Evolutionary conservation across 108 stramenopile genomes (phyloP).

Genomic region (Nitzschia palea): DNA sequence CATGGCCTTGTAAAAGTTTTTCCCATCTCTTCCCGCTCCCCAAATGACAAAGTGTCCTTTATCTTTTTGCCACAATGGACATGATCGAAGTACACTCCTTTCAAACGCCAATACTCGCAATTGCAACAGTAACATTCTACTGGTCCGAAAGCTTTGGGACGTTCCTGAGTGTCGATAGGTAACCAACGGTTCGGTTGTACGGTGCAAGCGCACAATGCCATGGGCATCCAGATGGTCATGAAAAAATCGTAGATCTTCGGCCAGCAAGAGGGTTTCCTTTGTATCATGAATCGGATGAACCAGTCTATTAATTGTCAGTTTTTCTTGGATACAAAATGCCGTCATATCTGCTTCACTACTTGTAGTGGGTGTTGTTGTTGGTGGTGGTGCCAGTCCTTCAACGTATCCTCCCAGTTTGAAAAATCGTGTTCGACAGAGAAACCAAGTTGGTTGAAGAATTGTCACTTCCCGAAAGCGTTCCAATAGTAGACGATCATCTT

Average conservation of each 20-base stretch:
- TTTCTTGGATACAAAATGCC: neutral
- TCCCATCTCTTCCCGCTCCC: conserved; percentile 92
- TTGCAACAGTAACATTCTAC: conserved; percentile 73
- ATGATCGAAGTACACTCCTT: conserved; percentile 39
- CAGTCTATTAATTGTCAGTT: conserved; percentile 9
- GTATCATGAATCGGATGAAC: conserved; percentile 46
- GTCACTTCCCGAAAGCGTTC: conserved; percentile 89
- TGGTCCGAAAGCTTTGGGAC: conserved; percentile 79
- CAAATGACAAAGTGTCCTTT: conserved; percentile 63
- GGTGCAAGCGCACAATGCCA: conserved; percentile 56
- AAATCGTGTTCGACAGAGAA: conserved; percentile 54
- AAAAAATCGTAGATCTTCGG: conserved; percentile 89
- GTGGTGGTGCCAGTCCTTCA: conserved; percentile 40
- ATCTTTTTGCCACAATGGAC: conserved; percentile 19
- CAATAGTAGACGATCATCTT: conserved; percentile 68
- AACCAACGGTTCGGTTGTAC: conserved; percentile 58
- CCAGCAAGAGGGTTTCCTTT: conserved; percentile 56
- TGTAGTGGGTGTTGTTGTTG: neutral
- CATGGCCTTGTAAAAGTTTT: conserved; percentile 83
- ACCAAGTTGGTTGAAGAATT: conserved; percentile 91
- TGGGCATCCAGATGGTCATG: conserved; percentile 67
- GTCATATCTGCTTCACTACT: neutral
- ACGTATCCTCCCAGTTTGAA: conserved; percentile 75
- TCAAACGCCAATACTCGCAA: conserved; percentile 77
- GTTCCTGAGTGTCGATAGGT: conserved; percentile 78